Percentiles rank a stretch among this genome's conserved stretches.
Evolutionary conservation across 352 stramenopile species (phyloP).

Genomic region (Peronospora tabacina): DNA sequence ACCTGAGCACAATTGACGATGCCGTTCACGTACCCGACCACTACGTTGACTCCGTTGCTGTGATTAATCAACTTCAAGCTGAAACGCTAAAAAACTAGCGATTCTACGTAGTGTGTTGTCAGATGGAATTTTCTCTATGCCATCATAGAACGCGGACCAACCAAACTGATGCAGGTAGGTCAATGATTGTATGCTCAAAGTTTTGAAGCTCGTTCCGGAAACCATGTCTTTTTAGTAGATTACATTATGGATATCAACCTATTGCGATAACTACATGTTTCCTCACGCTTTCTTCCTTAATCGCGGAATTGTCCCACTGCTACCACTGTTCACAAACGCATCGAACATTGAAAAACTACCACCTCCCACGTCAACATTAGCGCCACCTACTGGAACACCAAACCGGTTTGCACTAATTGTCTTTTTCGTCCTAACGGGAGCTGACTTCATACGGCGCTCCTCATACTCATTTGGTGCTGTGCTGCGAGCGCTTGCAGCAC

Average conservation of each 20-base stretch:
- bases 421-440: conserved; percentile 35
- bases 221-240: conserved; percentile 7
- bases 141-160: too few species aligned
- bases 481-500: conserved; percentile 10
- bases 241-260: conserved; percentile 26
- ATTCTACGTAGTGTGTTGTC: too few species aligned
- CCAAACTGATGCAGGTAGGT: too few species aligned
- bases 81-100: conserved; percentile 33
- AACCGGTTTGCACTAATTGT: conserved; percentile 34
- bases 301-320: conserved; percentile 33
- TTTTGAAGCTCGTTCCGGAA: background rate
- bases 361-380: conserved; percentile 6
- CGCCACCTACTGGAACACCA: conserved; percentile 24
- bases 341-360: conserved; percentile 54
- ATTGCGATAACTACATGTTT: conserved; percentile 24
- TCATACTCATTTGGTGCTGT: conserved; percentile 23
- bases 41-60: conserved; percentile 64
- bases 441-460: conserved; percentile 36
- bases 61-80: conserved; percentile 58
- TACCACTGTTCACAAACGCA: conserved; percentile 59
- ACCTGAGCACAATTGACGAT: conserved; percentile 48
- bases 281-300: conserved; percentile 35
- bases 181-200: too few species aligned
- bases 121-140: too few species aligned
- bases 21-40: conserved; percentile 50